Evolutionary conservation across 2,329 filamentous ascomycete species (phyloP), one percentile per base, ranked within the genome.

Genomic region (Paecilomyces niveus): DNA sequence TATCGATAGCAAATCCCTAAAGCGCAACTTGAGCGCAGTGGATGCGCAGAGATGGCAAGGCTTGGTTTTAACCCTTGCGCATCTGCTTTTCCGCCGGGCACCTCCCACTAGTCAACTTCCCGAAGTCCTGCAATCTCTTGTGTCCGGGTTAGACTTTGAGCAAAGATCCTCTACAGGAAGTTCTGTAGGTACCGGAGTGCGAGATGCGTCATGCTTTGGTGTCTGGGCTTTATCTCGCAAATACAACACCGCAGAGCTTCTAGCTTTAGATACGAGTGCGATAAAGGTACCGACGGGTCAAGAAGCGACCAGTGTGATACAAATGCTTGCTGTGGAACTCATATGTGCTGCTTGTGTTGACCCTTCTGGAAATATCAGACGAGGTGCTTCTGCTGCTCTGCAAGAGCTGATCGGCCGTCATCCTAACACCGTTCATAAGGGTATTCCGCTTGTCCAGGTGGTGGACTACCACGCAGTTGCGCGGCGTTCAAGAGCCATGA

Each of bases 381-480:
- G 94, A 64, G 94, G 93, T 3, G 88, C 93, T 31, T 97, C 94
- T 26, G 94, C 94, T 51, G 94, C 94, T 1, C 77, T 99, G 39
- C 94, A 99, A 70, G 94, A 99, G 71, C 81, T 99, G 13, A 89
- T 97, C 59, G 94, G 94, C 10, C 86, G 94, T 9, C 93, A 99
- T 74, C 93, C 94, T 0, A 88, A 97, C 66, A 92, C 84, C 0
- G 85, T 97, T 33, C 79, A 83, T 15, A 80, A 92, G 66, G 94
- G 93, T 0, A 97, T 99, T 58, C 76, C 85, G 50, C 81, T 97
- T 1, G 91, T 97, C 0, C 94, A 97, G 69, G 83, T 85, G 1
- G 90, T 97, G 1, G 94, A 99, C 69, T 99, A 97, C 68, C 92
- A 96, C 70, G 85, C 90, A 39, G 92, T 99, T 21, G 93, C 94